Evolutionary conservation across 2,329 filamentous ascomycete species (phyloP).

Genomic region (Eutypa lata): DNA sequence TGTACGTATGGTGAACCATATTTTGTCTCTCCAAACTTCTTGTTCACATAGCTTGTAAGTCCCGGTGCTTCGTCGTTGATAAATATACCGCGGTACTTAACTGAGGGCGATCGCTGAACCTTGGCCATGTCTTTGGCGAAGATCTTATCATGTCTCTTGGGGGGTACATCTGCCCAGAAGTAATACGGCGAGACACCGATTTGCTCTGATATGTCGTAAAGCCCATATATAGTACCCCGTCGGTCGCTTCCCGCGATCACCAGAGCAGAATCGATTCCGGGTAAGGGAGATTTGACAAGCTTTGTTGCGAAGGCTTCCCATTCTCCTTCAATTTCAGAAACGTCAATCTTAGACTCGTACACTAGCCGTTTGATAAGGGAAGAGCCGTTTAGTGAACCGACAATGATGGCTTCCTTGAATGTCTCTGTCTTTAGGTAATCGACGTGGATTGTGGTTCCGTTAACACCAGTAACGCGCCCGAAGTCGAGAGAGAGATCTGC

Average conservation of each 20-base stretch:
- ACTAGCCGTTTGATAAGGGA: not conserved
- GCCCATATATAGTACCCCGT: constrained; percentile 53
- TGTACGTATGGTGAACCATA: constrained; percentile 22
- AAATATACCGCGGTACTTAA: constrained; percentile 59
- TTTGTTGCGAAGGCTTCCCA: not conserved
- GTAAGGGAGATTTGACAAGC: not conserved
- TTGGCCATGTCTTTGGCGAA: constrained; percentile 42
- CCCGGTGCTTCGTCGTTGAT: constrained; percentile 59
- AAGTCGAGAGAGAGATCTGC: not conserved
- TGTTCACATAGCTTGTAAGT: constrained; percentile 51
- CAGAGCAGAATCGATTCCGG: constrained; percentile 30
- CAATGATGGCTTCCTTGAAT: not conserved
- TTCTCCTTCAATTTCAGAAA: not conserved
- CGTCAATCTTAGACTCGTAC: not conserved
- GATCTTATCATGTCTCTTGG: constrained; percentile 41
- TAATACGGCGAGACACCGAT: constrained; percentile 61
- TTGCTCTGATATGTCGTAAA: constrained; percentile 57
- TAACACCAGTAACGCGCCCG: not conserved
- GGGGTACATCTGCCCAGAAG: constrained; percentile 54
- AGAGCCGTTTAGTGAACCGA: not conserved
- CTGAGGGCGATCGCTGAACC: constrained; percentile 47
- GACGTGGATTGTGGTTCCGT: not conserved
- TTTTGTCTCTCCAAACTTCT: constrained; percentile 33
- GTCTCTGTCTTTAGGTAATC: not conserved
- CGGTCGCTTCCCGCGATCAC: constrained; percentile 56